These are phyloP conservation scores for Nakazawaea siamensis DNA, from an alignment of 805 yeast species.

Conservation along the genomic window DNA sequence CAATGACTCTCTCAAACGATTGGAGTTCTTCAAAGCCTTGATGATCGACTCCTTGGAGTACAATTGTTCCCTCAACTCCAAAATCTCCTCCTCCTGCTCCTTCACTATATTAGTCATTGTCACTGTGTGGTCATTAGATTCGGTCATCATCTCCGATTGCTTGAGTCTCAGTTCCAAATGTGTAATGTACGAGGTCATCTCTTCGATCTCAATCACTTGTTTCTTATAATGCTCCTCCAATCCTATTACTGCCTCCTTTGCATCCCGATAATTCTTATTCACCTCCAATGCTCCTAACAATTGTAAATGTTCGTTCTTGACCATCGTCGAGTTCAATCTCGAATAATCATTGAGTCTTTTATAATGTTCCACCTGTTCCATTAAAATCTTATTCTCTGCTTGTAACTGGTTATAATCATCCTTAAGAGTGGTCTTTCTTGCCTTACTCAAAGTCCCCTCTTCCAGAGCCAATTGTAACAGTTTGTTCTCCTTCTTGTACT, in stretches of 20 bases:
- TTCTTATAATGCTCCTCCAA: slow-evolving; percentile 40
- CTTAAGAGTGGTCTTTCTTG: slow-evolving; percentile 9
- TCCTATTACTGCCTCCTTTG: slow-evolving; percentile 29
- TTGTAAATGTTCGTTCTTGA: slow-evolving; percentile 52
- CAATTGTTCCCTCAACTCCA: slow-evolving; percentile 51
- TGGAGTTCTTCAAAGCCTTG: slow-evolving; percentile 59
- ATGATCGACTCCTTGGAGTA: slow-evolving; percentile 75
- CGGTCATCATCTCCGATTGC: slow-evolving; percentile 6
- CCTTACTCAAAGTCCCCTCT: not conserved
- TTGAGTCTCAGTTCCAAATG: slow-evolving; percentile 52
- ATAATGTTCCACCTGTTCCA: slow-evolving; percentile 63
- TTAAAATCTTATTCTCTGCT: slow-evolving; percentile 57
- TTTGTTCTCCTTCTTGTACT: slow-evolving; percentile 46
- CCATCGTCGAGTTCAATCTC: slow-evolving; percentile 30
- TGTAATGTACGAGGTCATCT: slow-evolving; percentile 47
- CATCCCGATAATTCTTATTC: slow-evolving; percentile 15
- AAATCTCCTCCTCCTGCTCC: slow-evolving; percentile 63
- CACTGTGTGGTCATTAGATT: not conserved
- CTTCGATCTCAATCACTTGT: slow-evolving; percentile 46
- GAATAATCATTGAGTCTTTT: slow-evolving; percentile 47
- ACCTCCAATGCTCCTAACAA: slow-evolving; percentile 30
- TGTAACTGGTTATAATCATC: slow-evolving; percentile 32
- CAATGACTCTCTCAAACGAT: slow-evolving; percentile 40
- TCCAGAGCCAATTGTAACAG: slow-evolving; percentile 8
- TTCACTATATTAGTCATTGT: slow-evolving; percentile 23